Conservation (phyloP, 1,284 basidiomycete species). For the Bjerkandera adusta region DNA sequence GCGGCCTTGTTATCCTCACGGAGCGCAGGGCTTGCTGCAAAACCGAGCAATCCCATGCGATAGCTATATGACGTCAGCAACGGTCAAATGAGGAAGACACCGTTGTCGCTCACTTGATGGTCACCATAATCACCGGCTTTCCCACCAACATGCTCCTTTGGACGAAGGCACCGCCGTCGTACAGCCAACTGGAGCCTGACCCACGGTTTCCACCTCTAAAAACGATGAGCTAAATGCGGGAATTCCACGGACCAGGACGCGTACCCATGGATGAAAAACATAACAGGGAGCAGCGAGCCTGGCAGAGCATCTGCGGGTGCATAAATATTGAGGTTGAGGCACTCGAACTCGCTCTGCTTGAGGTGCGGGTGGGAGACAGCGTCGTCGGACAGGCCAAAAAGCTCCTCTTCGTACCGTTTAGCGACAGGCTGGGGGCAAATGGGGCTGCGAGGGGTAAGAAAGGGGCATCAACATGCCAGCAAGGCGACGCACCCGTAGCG, state of each 20-base stretch:
- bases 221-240: not conserved
- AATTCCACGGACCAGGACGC: not conserved
- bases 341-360: constrained; percentile 70
- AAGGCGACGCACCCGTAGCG: constrained; percentile 50
- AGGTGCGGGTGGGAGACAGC: constrained; percentile 53
- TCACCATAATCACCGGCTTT: constrained; percentile 67
- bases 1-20: constrained; percentile 60
- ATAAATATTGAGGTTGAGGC: constrained; percentile 76
- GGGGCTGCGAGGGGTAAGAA: constrained; percentile 41
- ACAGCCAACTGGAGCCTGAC: constrained; percentile 72
- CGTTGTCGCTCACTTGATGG: constrained; percentile 61
- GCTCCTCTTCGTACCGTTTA: constrained; percentile 51
- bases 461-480: constrained; percentile 1
- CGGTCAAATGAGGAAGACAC: constrained; percentile 11
- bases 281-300: constrained; percentile 60
- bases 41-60: constrained; percentile 73
- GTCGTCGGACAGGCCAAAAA: constrained; percentile 58
- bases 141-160: constrained; percentile 56
- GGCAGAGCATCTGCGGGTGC: constrained; percentile 53
- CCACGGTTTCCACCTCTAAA: constrained; percentile 66
- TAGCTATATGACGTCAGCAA: constrained; percentile 43
- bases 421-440: constrained; percentile 67
- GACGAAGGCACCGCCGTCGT: constrained; percentile 68
- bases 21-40: constrained; percentile 60
- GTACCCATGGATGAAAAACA: constrained; percentile 80